These are phyloP conservation scores for Solanum okadae DNA, from an alignment of 257 asterid genomes.

Conservation along the genomic window DNA sequence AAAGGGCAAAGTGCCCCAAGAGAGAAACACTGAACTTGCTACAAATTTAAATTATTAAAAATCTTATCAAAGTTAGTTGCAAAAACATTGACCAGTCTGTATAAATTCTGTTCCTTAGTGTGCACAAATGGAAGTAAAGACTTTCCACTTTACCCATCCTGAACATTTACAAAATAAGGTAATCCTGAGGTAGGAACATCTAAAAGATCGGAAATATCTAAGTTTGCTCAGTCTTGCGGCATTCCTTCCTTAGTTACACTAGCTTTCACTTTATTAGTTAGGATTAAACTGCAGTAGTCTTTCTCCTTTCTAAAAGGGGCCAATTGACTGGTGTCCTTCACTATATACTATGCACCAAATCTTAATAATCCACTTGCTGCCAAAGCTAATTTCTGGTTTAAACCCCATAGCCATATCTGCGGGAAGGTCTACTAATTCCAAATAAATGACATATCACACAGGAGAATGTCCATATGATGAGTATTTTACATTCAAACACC, in stretches of 20 bases:
- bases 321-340: not conserved
- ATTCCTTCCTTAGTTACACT: not conserved
- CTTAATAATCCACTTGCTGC: not conserved
- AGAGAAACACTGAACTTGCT: not conserved
- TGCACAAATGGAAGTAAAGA: not conserved
- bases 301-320: not conserved
- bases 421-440: not conserved
- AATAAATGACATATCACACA: not conserved
- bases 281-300: not conserved
- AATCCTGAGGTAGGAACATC: not conserved
- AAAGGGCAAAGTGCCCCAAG: not conserved
- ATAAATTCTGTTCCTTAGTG: not conserved
- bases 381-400: not conserved
- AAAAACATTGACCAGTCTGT: not conserved
- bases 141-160: not conserved
- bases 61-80: not conserved
- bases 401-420: not conserved
- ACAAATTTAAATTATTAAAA: not conserved
- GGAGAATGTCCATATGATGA: not conserved
- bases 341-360: not conserved
- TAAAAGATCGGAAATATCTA: not conserved
- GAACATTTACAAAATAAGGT: not conserved
- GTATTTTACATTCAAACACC: not conserved
- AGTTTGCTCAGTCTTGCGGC: not conserved
- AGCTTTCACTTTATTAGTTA: not conserved